Percentiles rank a stretch among this genome's conserved stretches.
phyloP scores from a whole-genome alignment of 805 yeast genomes.

The Wickerhamiella nectarea region DNA sequence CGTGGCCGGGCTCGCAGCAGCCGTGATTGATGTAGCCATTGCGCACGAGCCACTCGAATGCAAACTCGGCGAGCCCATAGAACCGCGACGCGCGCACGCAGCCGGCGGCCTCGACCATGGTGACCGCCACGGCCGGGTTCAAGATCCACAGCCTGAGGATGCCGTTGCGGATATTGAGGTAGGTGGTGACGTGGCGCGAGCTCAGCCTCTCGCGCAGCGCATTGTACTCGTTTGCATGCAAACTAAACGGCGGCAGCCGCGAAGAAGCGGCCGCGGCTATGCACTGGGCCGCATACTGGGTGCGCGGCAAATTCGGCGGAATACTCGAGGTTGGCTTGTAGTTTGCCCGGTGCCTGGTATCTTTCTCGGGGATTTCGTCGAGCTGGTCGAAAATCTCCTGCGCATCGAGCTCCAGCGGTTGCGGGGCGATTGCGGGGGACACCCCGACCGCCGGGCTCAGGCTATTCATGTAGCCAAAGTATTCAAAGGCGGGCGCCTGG shows the following conservation, averaged over 20 bases:
- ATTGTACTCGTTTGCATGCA: slow-evolving; percentile 27
- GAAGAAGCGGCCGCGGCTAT: slow-evolving; percentile 30
- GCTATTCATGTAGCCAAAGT: too few relatives aligned
- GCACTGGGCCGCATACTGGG: slow-evolving; percentile 29
- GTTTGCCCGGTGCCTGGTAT: slow-evolving; percentile 14
- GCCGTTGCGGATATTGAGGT: slow-evolving; percentile 31
- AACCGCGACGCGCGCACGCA: slow-evolving; percentile 29
- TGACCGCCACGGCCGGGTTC: slow-evolving; percentile 31
- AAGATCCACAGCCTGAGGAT: slow-evolving; percentile 31
- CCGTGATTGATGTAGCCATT: slow-evolving; percentile 33
- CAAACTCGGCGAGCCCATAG: slow-evolving; percentile 31
- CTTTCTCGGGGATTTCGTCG: background rate
- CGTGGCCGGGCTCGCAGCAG: slow-evolving; percentile 18
- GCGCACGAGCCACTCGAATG: slow-evolving; percentile 31
- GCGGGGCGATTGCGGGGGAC: slow-evolving; percentile 5
- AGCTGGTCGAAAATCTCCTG: slow-evolving; percentile 2
- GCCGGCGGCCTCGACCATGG: slow-evolving; percentile 32
- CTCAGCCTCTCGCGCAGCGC: slow-evolving; percentile 25
- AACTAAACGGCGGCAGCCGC: slow-evolving; percentile 27
- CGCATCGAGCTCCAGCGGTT: background rate
- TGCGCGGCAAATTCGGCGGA: slow-evolving; percentile 27
- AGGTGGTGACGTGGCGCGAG: slow-evolving; percentile 30
- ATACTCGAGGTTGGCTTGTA: slow-evolving; percentile 30
- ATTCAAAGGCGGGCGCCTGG: background rate
- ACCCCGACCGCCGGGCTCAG: slow-evolving; percentile 2